These are phyloP conservation scores for Coemansia sp. DNA, from an alignment of 192 early-diverging fungal genomes.

Conservation along the genomic window DNA sequence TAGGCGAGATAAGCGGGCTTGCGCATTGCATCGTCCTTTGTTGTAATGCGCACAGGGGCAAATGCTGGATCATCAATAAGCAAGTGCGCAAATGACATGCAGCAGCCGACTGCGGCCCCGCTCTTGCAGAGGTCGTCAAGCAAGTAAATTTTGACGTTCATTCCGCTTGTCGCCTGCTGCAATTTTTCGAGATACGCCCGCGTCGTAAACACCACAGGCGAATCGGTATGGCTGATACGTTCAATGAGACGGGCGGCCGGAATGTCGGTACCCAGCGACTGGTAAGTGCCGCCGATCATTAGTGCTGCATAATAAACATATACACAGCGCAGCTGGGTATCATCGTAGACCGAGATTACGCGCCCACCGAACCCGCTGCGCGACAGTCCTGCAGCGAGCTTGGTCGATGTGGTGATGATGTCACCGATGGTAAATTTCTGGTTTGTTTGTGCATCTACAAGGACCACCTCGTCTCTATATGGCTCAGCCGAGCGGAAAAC, in stretches of 20 bases:
- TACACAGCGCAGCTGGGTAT: slow-evolving; percentile 36
- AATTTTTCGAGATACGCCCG: slow-evolving; percentile 15
- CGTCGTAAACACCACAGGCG: slow-evolving; percentile 34
- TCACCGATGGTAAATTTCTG: slow-evolving; percentile 39
- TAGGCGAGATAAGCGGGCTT: slow-evolving; percentile 41
- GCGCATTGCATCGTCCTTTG: slow-evolving; percentile 31
- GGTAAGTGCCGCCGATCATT: slow-evolving; percentile 45
- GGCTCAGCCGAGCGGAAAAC: slow-evolving; percentile 40
- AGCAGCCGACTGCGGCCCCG: slow-evolving; percentile 9
- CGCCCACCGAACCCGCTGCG: slow-evolving; percentile 20
- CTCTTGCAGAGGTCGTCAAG: slow-evolving; percentile 15
- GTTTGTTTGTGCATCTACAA: slow-evolving; percentile 37
- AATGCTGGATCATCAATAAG: slow-evolving; percentile 42
- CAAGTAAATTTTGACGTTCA: slow-evolving; percentile 24
- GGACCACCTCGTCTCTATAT: slow-evolving; percentile 25
- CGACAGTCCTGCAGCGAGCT: slow-evolving; percentile 34
- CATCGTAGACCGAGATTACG: slow-evolving; percentile 37
- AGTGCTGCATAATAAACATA: slow-evolving; percentile 48
- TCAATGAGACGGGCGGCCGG: slow-evolving; percentile 12
- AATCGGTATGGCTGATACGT: slow-evolving; percentile 21
- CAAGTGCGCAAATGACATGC: slow-evolving; percentile 23
- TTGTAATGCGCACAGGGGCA: slow-evolving; percentile 35
- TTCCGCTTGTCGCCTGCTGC: slow-evolving; percentile 7
- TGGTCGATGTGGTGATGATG: slow-evolving; percentile 30
- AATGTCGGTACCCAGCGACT: slow-evolving; percentile 36